Percentiles rank a stretch among this genome's conserved stretches.
phyloP scores from a whole-genome alignment of 2,329 filamentous ascomycete species.

The Helminthosporium solani region DNA sequence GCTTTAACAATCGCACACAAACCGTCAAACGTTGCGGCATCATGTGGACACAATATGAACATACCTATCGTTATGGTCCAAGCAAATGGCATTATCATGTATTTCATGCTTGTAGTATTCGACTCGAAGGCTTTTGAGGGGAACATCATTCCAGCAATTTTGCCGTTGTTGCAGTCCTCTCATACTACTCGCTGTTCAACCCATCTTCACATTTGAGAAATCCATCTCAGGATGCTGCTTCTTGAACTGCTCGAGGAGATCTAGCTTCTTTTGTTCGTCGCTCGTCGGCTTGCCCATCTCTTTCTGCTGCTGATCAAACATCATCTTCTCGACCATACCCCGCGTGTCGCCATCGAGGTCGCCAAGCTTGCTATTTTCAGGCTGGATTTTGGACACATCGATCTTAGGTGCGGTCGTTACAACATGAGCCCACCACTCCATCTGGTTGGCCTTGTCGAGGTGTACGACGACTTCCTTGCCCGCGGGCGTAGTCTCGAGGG shows the following conservation, averaged over 20 bases:
- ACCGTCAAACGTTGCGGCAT: no score
- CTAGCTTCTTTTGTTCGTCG: slow-evolving; percentile 92
- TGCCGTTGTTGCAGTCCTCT: neutral
- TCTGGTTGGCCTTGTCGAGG: slow-evolving; percentile 93
- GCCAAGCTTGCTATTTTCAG: slow-evolving; percentile 86
- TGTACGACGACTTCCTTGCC: slow-evolving; percentile 80
- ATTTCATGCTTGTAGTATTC: no score
- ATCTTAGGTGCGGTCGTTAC: slow-evolving; percentile 84
- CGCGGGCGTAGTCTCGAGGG: slow-evolving; percentile 66
- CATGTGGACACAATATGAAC: no score
- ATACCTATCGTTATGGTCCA: no score
- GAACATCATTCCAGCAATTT: neutral
- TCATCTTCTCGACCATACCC: slow-evolving; percentile 99
- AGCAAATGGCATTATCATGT: no score
- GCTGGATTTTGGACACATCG: slow-evolving; percentile 91
- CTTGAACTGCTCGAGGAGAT: slow-evolving; percentile 90
- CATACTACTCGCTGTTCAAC: slow-evolving; percentile 19
- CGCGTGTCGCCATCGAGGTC: slow-evolving; percentile 94
- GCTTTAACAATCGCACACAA: no score
- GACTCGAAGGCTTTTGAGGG: neutral
- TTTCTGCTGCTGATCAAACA: slow-evolving; percentile 98
- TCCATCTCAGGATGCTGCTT: slow-evolving; percentile 73
- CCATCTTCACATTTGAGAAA: slow-evolving; percentile 65
- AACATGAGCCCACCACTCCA: slow-evolving; percentile 98
- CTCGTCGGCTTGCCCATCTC: slow-evolving; percentile 84